Percentiles rank a stretch among this genome's conserved stretches.
phyloP scores from a whole-genome alignment of 495 filamentous ascomycete genomes.

The Neurospora sp. region DNA sequence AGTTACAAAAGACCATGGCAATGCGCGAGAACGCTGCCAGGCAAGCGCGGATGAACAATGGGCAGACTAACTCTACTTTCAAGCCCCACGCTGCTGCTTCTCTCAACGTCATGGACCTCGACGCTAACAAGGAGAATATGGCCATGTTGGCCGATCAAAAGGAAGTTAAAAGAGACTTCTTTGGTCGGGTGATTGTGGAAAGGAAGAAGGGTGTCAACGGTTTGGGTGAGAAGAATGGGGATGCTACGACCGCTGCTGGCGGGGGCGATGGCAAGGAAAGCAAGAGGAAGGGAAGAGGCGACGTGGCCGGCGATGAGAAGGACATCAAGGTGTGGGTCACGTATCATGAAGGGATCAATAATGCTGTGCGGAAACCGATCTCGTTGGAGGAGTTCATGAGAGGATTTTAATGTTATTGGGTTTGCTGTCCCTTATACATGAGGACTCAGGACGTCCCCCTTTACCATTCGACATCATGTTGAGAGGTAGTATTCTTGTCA shows the following conservation, averaged over 20 bases:
- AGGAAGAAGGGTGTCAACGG: constrained; percentile 17
- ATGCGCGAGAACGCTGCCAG: constrained; percentile 48
- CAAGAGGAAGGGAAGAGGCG: constrained; percentile 21
- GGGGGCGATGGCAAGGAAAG: constrained; percentile 9
- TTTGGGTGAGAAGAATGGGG: constrained; percentile 29
- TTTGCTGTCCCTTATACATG: neutral
- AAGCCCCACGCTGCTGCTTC: neutral
- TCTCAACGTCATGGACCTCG: neutral
- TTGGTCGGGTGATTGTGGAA: constrained; percentile 59
- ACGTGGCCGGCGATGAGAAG: constrained; percentile 27
- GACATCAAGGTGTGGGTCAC: constrained; percentile 77
- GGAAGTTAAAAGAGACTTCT: constrained; percentile 76
- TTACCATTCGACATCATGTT: neutral
- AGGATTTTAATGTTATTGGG: constrained; percentile 35
- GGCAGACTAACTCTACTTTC: constrained; percentile 20
- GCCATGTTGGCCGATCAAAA: constrained; percentile 6
- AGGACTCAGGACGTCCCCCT: neutral
- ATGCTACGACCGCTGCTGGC: constrained; percentile 7
- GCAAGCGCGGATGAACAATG: constrained; percentile 43
- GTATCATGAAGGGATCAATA: constrained; percentile 92
- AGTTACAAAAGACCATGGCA: constrained; percentile 60
- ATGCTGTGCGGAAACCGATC: constrained; percentile 89
- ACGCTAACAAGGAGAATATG: constrained; percentile 36
- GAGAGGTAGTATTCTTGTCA: neutral
- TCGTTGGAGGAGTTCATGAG: constrained; percentile 75